These are phyloP conservation scores for Dissophora globulifera DNA, from an alignment of 192 early-diverging fungal species.

Conservation along the genomic window DNA sequence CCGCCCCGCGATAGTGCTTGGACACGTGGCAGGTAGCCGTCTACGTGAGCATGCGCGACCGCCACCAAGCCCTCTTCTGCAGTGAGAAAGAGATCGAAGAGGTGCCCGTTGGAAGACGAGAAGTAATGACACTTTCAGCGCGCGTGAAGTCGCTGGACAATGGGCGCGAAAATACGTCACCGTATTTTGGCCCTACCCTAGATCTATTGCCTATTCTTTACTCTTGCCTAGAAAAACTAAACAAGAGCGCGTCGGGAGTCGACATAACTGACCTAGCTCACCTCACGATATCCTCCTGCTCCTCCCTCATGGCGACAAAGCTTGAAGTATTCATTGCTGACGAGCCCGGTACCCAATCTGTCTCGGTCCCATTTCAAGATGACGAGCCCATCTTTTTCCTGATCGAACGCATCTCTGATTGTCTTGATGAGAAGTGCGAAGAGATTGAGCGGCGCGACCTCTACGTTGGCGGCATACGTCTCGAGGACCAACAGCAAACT, in stretches of 20 bases:
- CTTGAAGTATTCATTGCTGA: background rate
- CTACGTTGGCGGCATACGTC: background rate
- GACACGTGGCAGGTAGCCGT: background rate
- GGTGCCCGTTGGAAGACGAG: constrained; percentile 12
- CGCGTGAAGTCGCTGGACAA: background rate
- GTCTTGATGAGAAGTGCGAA: background rate
- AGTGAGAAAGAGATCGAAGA: constrained; percentile 3
- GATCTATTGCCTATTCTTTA: too few species aligned
- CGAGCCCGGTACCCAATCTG: background rate
- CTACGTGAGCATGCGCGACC: constrained; percentile 4
- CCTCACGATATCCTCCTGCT: too few species aligned
- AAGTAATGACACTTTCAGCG: background rate
- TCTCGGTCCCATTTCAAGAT: background rate
- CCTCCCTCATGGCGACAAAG: too few species aligned
- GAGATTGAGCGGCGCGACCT: background rate
- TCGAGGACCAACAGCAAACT: background rate
- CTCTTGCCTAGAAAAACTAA: too few species aligned
- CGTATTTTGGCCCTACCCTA: background rate
- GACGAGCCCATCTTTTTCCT: background rate
- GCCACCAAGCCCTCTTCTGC: background rate
- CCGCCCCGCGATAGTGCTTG: background rate
- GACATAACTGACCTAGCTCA: too few species aligned
- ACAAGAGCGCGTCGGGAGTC: too few species aligned
- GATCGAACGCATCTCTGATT: background rate
- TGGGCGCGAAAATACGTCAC: background rate